A percentile compares a stretch with the other conserved stretches of the same genome.
Conservation (phyloP, 139 green algal genomes). For the Yamagishiella unicocca region DNA sequence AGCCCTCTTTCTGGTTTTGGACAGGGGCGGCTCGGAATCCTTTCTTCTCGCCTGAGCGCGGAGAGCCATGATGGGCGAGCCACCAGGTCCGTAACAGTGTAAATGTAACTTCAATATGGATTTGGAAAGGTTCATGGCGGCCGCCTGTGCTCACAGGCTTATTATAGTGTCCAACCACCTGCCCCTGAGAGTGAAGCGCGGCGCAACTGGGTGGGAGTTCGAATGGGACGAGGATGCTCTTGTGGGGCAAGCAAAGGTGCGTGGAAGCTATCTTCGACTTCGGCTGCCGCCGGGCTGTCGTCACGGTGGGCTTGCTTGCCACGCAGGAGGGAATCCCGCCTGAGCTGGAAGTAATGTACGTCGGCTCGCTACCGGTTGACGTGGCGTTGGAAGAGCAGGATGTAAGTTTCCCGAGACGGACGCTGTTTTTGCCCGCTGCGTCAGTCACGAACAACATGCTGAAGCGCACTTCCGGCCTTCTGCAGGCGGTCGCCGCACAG, state of each 20-base stretch:
- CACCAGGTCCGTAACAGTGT: not conserved
- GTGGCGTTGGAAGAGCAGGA: constrained; percentile 88
- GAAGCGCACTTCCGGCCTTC: not conserved
- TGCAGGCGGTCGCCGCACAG: constrained; percentile 77
- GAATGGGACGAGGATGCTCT: constrained; percentile 96
- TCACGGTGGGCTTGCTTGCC: not conserved
- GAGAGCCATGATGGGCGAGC: constrained; percentile 27
- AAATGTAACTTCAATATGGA: not conserved
- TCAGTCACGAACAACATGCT: no score
- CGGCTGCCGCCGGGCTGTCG: not conserved
- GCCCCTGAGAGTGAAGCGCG: constrained; percentile 76
- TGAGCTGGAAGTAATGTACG: constrained; percentile 85
- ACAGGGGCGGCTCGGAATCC: not conserved
- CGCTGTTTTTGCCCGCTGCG: no score
- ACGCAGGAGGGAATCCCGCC: constrained; percentile 79
- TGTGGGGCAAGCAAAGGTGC: constrained; percentile 89
- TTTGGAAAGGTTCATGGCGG: not conserved
- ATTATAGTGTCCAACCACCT: constrained; percentile 96
- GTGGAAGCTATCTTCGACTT: not conserved
- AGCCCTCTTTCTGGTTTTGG: constrained; percentile 8
- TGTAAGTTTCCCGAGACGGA: constrained; percentile 49
- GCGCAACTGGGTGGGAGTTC: constrained; percentile 83
- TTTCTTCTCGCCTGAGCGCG: not conserved
- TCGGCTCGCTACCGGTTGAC: constrained; percentile 87
- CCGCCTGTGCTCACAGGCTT: constrained; percentile 68